Percentiles rank a stretch among this genome's conserved stretches.
Conservation (phyloP, 495 filamentous ascomycete genomes). For the Penicillium argentinense region DNA sequence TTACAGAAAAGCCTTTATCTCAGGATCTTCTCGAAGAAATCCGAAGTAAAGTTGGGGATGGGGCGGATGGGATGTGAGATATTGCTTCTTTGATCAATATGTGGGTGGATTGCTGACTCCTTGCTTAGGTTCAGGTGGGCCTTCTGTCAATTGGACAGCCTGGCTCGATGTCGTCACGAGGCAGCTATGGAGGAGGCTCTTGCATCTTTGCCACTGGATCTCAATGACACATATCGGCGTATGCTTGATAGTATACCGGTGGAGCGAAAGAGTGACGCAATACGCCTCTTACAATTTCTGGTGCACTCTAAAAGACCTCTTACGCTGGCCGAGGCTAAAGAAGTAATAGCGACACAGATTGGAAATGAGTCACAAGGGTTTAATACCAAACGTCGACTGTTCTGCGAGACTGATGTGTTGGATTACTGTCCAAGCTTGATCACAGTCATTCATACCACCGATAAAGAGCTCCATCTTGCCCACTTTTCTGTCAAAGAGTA, state of each 20-base stretch:
- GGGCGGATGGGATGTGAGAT: slow-evolving; percentile 38
- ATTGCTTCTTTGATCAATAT: background rate
- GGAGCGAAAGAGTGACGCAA: slow-evolving; percentile 5
- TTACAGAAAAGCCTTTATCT: slow-evolving; percentile 19
- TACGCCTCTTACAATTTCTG: slow-evolving; percentile 19
- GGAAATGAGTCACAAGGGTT: slow-evolving; percentile 6
- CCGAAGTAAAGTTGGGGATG: slow-evolving; percentile 20
- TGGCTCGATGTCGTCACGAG: too few relatives aligned
- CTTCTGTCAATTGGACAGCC: background rate
- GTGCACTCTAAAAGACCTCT: slow-evolving; percentile 19
- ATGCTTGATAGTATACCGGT: slow-evolving; percentile 32
- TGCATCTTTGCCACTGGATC: slow-evolving; percentile 31
- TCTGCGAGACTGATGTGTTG: slow-evolving; percentile 17
- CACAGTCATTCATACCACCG: slow-evolving; percentile 7
- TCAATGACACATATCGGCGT: slow-evolving; percentile 39
- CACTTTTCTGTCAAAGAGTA: slow-evolving; percentile 34
- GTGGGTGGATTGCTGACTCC: too few relatives aligned
- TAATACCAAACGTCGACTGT: slow-evolving; percentile 17
- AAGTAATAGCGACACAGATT: slow-evolving; percentile 21
- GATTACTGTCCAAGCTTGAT: slow-evolving; percentile 17
- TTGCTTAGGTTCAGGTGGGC: background rate
- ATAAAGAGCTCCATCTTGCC: slow-evolving; percentile 20
- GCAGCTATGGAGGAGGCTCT: too few relatives aligned
- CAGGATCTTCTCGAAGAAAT: slow-evolving; percentile 18
- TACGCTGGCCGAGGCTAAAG: slow-evolving; percentile 15